Percentiles rank a stretch among this genome's conserved stretches.
Evolutionary conservation across 2,329 filamentous ascomycete species (phyloP).

Genomic region (Xylaria hypoxylon): DNA sequence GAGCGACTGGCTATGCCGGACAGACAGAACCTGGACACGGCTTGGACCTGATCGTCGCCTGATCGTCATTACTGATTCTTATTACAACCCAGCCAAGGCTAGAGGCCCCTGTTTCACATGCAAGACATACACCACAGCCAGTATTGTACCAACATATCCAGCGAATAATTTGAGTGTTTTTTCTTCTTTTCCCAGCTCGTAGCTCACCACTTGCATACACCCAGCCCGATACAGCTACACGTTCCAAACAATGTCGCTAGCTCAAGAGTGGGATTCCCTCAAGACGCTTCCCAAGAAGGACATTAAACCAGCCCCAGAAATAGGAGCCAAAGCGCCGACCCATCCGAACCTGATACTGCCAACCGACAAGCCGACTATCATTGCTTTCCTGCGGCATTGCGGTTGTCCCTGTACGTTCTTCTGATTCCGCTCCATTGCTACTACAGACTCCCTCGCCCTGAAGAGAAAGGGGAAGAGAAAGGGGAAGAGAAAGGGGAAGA

Average conservation of each 20-base stretch:
- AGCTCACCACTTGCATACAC: constrained; percentile 4
- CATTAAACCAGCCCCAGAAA: constrained; percentile 60
- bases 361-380: constrained; percentile 66
- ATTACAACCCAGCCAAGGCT: not conserved
- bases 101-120: constrained; percentile 33
- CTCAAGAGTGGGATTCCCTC: constrained; percentile 56
- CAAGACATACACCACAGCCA: constrained; percentile 14
- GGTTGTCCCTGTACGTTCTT: constrained; percentile 75
- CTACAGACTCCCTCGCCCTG: not conserved
- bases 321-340: constrained; percentile 68
- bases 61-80: not conserved
- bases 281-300: constrained; percentile 57
- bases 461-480: no score
- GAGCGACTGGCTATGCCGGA: not conserved
- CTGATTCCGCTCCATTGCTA: no score
- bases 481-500: no score
- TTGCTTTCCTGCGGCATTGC: constrained; percentile 78
- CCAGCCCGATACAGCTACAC: constrained; percentile 11
- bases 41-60: no score
- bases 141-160: constrained; percentile 16
- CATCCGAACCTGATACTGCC: constrained; percentile 65
- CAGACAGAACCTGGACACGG: no score
- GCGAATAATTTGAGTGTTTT: constrained; percentile 15
- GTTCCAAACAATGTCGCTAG: constrained; percentile 41
- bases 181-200: no score